These are phyloP conservation scores for Chlorella vulgaris DNA, from an alignment of 139 green algal genomes.

Conservation along the genomic window DNA sequence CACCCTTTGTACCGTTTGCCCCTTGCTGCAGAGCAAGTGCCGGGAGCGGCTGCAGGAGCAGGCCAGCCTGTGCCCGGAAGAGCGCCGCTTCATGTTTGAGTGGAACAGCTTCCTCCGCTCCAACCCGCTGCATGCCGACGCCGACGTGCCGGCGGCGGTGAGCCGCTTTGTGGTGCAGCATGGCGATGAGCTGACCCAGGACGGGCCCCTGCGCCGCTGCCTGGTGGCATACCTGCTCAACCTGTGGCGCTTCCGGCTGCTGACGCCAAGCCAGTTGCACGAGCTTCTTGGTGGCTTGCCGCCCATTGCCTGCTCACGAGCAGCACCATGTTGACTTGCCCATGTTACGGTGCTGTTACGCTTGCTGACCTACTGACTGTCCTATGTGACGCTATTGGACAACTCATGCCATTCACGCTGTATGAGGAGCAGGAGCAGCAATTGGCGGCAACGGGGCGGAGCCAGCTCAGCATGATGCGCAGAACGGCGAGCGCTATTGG, in stretches of 20 bases:
- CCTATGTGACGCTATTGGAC: no score
- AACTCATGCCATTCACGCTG: no score
- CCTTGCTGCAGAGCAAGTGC: conserved; percentile 28
- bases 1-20: background rate
- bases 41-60: conserved; percentile 10
- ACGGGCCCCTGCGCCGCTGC: conserved; percentile 16
- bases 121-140: conserved; percentile 32
- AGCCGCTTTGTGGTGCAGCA: conserved; percentile 1
- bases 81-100: conserved; percentile 30
- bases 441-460: no score
- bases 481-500: no score
- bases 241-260: conserved; percentile 39
- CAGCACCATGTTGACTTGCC: no score
- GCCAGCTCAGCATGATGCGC: no score
- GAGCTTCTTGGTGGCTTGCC: background rate
- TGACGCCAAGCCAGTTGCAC: conserved; percentile 35
- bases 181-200: background rate
- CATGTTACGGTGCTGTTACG: no score
- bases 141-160: background rate
- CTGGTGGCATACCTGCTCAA: conserved; percentile 31
- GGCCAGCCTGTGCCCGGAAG: conserved; percentile 2
- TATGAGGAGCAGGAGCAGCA: no score
- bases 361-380: no score
- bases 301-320: background rate
- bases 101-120: conserved; percentile 30